phyloP scores from a whole-genome alignment of 306 rosid species.

The Adenanthera pavonina region DNA sequence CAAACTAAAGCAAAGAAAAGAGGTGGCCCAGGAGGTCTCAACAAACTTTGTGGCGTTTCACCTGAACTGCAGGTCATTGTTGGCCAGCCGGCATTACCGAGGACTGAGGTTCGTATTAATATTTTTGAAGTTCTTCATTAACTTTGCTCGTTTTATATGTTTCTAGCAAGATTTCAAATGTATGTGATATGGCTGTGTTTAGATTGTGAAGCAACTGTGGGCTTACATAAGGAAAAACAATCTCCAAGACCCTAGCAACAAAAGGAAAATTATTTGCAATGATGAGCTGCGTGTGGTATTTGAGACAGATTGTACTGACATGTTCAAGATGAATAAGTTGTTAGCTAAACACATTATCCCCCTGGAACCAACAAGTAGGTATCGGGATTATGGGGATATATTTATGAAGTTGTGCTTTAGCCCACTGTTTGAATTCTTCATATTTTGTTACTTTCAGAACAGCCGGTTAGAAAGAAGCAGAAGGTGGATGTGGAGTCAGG shows the following conservation, averaged over 20 bases:
- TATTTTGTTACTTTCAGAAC: conserved; percentile 62
- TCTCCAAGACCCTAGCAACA: conserved; percentile 70
- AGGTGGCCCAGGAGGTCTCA: conserved; percentile 94
- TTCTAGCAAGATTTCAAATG: conserved; percentile 30
- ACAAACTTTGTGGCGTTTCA: conserved; percentile 80
- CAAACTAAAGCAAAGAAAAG: conserved; percentile 75
- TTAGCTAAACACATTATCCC: conserved; percentile 68
- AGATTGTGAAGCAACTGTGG: conserved; percentile 75
- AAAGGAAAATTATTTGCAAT: conserved; percentile 67
- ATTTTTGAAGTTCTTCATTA: not conserved
- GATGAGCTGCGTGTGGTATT: conserved; percentile 67
- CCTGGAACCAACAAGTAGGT: conserved; percentile 69
- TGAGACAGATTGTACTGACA: conserved; percentile 72
- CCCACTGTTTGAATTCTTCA: conserved; percentile 40
- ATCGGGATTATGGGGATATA: conserved; percentile 33
- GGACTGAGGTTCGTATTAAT: conserved; percentile 70
- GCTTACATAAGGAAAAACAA: conserved; percentile 64
- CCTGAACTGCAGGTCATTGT: conserved; percentile 93
- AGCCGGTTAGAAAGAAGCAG: conserved; percentile 64
- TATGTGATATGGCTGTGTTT: conserved; percentile 30
- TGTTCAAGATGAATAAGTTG: conserved; percentile 74
- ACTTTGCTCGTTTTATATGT: not conserved
- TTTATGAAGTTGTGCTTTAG: conserved; percentile 12
- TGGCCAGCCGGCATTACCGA: conserved; percentile 76
- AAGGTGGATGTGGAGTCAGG: conserved; percentile 60